Evolutionary conservation across 148 eudicot genomes (phyloP), one percentile per base, ranked within the genome.

Genomic region (Fagopyrum esculentum): DNA sequence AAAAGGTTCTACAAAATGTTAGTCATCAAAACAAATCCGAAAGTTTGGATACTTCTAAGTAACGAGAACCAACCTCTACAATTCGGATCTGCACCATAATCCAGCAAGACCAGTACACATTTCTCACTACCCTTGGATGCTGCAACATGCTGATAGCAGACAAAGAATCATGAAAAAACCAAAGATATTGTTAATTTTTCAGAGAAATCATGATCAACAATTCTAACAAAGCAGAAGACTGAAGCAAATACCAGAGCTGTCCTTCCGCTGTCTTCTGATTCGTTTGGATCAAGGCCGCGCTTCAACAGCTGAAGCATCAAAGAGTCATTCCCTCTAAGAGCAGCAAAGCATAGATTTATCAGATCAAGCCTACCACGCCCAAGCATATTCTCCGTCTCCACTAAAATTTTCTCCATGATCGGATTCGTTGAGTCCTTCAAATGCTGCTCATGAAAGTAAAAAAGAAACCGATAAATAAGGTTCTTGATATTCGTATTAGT

Each of bases 211-310:
- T 61, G 69, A 61, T 44, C 15, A 64, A 64, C 17, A 64, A 35
- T 64, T 30, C 46, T 35, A 45, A 57, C n/a, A 17, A 17, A 57
- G 43, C 12, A 22, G 26, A 29, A 17, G 44, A 59, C 71, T 47
- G 30, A 69, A 19, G 5, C 30, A 83, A 84, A 29, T 74, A 92
- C 97, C 78, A 92, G 82, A 66, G 99, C 91, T 45, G 97, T 87
- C 78, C 93, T 89, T 72, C 96, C 94, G 54, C 80, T 86, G 47
- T 87, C 86, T 75, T 95, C 99, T 5, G 93, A 84, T 77, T 95
- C 99, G 66, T 95, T 95, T 13, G 99, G 94, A 82, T 95, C 98
- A 3, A 90, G 83, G 73, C 97, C 99, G 10, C 85, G 86, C 77
- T 83, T 88, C 81, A 92, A 78, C 82, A 90, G 68, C 55, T 87